Evolutionary conservation across 176 grass and related monocot genomes (phyloP).

Genomic region (Ampelocalamus luodianensis): DNA sequence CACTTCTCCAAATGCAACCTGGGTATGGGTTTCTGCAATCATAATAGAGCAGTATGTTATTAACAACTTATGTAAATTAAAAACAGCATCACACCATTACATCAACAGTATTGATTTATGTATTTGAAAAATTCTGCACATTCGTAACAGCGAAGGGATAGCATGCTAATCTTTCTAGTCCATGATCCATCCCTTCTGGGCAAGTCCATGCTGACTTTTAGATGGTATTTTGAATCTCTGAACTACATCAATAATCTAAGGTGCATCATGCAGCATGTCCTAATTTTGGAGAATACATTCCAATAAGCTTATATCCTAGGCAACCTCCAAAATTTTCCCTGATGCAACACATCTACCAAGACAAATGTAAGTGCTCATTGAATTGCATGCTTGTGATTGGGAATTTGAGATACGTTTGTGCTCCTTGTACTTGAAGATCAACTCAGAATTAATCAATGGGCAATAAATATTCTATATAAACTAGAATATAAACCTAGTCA

Average conservation of each 20-base stretch:
- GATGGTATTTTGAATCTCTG: not conserved
- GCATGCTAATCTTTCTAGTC: not conserved
- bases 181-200: not conserved
- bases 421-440: not conserved
- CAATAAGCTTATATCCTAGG: not conserved
- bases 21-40: slow-evolving; percentile 29
- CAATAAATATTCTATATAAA: slow-evolving; percentile 4
- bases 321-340: not conserved
- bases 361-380: not conserved
- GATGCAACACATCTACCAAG: not conserved
- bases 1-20: slow-evolving; percentile 60
- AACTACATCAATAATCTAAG: slow-evolving; percentile 3
- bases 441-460: not conserved
- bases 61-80: not conserved
- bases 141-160: not conserved
- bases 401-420: not conserved
- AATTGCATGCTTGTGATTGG: not conserved
- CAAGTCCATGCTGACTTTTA: not conserved
- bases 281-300: not conserved
- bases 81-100: not conserved
- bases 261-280: slow-evolving; percentile 10
- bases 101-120: not conserved
- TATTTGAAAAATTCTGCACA: not conserved
- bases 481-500: not conserved
- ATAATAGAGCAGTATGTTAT: not conserved